Percentiles rank a stretch among this genome's conserved stretches.
phyloP scores from a whole-genome alignment of 257 asterid species.

The Fraxinus pennsylvanica region DNA sequence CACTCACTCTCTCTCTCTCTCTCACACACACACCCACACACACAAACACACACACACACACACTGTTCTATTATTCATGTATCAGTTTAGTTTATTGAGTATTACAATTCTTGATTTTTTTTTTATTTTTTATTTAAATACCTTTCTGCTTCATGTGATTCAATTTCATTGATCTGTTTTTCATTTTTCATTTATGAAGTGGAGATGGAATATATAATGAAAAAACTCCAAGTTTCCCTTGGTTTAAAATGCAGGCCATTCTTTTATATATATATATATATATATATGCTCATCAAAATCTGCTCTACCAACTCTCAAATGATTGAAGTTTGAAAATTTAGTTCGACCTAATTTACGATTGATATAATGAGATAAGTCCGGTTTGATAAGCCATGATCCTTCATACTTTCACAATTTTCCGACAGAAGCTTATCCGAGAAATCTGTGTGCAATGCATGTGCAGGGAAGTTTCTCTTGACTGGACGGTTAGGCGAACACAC shows the following conservation, averaged over 20 bases:
- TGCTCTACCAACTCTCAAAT: background rate
- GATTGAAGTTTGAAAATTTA: background rate
- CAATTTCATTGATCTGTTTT: background rate
- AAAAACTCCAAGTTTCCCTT: background rate
- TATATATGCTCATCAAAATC: background rate
- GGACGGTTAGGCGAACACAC: background rate
- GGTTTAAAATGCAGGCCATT: background rate
- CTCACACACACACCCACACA: background rate
- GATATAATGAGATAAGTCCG: background rate
- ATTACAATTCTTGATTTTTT: background rate
- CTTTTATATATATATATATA: background rate
- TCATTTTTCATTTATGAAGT: background rate
- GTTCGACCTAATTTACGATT: background rate
- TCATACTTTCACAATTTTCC: background rate
- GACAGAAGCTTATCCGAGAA: slow-evolving; percentile 1
- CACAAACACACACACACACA: slow-evolving; percentile 18
- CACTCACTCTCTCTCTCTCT: background rate
- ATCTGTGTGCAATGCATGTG: slow-evolving; percentile 20
- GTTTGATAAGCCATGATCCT: background rate
- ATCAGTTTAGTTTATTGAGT: background rate
- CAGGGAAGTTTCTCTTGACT: slow-evolving; percentile 31
- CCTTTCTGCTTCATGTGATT: background rate
- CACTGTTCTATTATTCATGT: background rate
- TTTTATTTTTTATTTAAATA: background rate
- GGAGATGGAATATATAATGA: background rate